A percentile compares a stretch with the other conserved stretches of the same genome.
Evolutionary conservation across 306 rosid genomes (phyloP).

Genomic region (Rubus idaeus): DNA sequence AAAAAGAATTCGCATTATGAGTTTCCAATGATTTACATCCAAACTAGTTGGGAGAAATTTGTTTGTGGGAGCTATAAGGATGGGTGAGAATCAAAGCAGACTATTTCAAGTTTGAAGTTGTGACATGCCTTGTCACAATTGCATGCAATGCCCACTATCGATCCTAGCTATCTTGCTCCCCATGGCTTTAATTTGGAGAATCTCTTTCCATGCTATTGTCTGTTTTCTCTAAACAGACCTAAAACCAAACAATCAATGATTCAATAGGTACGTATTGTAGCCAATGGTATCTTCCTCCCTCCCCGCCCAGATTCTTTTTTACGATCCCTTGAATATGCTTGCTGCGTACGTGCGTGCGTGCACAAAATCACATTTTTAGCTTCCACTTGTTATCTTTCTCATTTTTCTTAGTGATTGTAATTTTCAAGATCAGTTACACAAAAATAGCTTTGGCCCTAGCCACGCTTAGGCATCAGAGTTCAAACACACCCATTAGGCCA

Average conservation of each 20-base stretch:
- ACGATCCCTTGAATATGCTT: conserved; percentile 1
- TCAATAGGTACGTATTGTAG: too few relatives aligned
- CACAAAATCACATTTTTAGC: conserved; percentile 2
- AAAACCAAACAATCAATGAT: conserved; percentile 3
- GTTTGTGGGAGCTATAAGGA: conserved; percentile 27
- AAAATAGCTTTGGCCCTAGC: too few relatives aligned
- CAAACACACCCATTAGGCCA: too few relatives aligned
- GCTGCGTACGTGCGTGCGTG: too few relatives aligned
- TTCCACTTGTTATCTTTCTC: not conserved
- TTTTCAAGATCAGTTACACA: not conserved
- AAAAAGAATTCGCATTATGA: not conserved
- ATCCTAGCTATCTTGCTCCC: not conserved
- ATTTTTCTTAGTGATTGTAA: not conserved
- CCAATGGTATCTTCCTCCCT: conserved; percentile 13
- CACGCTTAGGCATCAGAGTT: too few relatives aligned
- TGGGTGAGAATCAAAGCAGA: conserved; percentile 25
- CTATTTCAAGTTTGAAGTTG: conserved; percentile 7
- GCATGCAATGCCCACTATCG: conserved; percentile 21
- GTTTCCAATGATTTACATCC: conserved; percentile 7
- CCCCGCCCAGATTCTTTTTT: conserved; percentile 26
- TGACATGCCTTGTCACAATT: conserved; percentile 27
- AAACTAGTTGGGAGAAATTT: conserved; percentile 2
- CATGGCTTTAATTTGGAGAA: conserved; percentile 35
- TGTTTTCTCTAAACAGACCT: conserved; percentile 6
- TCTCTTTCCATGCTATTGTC: conserved; percentile 22